Percentiles rank a stretch among this genome's conserved stretches.
These are phyloP conservation scores for Picochlorum sp. DNA, from an alignment of 139 green algal species.

Conservation along the genomic window DNA sequence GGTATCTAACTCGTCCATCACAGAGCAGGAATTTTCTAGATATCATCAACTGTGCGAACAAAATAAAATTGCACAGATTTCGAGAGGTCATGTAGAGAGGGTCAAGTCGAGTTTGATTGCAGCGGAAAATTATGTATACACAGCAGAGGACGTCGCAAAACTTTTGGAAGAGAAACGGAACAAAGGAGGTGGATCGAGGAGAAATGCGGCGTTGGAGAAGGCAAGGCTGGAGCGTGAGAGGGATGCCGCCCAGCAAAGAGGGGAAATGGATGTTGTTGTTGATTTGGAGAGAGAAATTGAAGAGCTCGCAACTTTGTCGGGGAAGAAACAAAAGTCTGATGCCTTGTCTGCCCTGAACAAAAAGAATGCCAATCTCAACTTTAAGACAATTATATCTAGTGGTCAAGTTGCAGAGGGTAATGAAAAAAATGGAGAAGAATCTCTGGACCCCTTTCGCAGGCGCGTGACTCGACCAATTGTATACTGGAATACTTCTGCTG, in stretches of 20 bases:
- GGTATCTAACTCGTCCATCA: constrained; percentile 38
- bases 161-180: constrained; percentile 34
- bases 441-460: constrained; percentile 33
- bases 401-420: background rate
- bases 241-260: constrained; percentile 12
- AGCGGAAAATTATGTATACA: constrained; percentile 41
- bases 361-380: constrained; percentile 38
- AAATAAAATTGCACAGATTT: constrained; percentile 10
- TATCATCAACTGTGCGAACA: constrained; percentile 15
- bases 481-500: constrained; percentile 24
- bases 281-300: constrained; percentile 12
- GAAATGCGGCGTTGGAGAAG: constrained; percentile 32
- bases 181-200: background rate
- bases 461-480: constrained; percentile 9
- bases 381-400: constrained; percentile 7
- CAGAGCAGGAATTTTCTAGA: constrained; percentile 22
- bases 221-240: constrained; percentile 17
- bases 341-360: constrained; percentile 31
- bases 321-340: background rate
- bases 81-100: background rate
- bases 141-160: constrained; percentile 30
- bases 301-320: constrained; percentile 3
- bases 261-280: constrained; percentile 12
- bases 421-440: background rate
- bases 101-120: constrained; percentile 4